Evolutionary conservation across 257 asterid genomes (phyloP), one percentile per base, ranked within the genome.

Genomic region (Solanum lycopersicoides): DNA sequence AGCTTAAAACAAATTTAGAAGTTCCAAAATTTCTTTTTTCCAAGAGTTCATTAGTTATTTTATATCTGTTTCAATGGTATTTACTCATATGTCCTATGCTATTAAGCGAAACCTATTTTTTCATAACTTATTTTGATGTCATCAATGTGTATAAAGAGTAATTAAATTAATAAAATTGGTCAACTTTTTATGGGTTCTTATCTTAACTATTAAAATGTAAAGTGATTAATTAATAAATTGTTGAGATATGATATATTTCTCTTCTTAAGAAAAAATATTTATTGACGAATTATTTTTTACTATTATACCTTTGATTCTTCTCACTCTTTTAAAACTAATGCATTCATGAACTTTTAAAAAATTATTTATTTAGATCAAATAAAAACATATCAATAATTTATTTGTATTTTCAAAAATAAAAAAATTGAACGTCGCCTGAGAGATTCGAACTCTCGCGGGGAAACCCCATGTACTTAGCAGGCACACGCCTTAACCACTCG

Each of bases 401-500:
- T 18, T 56, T 8, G 1, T 9, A 41, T 9, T 41, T 41, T 53
- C 18, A 5, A 47, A 14, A 47, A 47, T 14, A 53, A 16, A 16
- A 53, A 16, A 2, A 7, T 6, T 5, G 39, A 35, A 2, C 95
- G 96, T 93, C 94, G 96, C 97, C 97, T 95, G 96, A 93, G 96
- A 94, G 98, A 95, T 92, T 94, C 97, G 96, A 95, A 95, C 98
- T 95, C 98, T 95, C 97, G 98, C 98, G 98, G 98, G 97, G 94
- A 96, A 91, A 93, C 95, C 96, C 98, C 98, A 96, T 93, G 98
- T 56, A 75, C 66, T 34, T 76, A 56, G 73, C 93, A 92, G 94
- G 93, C 93, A 93, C 94, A 93, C 94, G 92, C 93, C 94, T 90
- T 92, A 91, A 92, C 96, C 95, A 93, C 96, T 92, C 95, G 94